phyloP scores from a whole-genome alignment of 768 basidiomycete species.

The Mycena alexandri region DNA sequence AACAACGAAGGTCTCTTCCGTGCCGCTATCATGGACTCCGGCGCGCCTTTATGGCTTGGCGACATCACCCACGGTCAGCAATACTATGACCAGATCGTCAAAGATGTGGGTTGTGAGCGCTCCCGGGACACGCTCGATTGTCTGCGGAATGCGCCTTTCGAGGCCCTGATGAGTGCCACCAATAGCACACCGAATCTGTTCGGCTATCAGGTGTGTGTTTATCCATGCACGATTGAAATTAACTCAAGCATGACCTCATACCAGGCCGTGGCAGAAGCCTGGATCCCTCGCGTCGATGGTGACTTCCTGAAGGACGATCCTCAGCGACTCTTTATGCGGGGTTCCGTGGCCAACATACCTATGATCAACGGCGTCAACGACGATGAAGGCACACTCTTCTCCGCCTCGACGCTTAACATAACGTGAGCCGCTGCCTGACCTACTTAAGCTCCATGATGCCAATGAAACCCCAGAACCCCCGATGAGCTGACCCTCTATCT shows the following conservation, averaged over 20 bases:
- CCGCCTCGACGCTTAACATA: slow-evolving; percentile 41
- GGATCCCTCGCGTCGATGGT: slow-evolving; percentile 41
- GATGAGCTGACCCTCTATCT: slow-evolving; percentile 7
- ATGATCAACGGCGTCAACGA: slow-evolving; percentile 51
- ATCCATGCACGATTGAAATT: not conserved
- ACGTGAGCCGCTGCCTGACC: slow-evolving; percentile 32
- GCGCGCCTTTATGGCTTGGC: slow-evolving; percentile 50
- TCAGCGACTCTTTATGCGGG: slow-evolving; percentile 40
- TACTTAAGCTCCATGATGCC: not conserved
- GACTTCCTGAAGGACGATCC: slow-evolving; percentile 44
- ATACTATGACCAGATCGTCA: slow-evolving; percentile 57
- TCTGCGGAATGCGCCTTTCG: slow-evolving; percentile 53
- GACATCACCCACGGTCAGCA: slow-evolving; percentile 48
- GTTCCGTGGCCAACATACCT: slow-evolving; percentile 48
- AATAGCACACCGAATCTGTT: slow-evolving; percentile 45
- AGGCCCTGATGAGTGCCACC: slow-evolving; percentile 45
- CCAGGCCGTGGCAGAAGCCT: slow-evolving; percentile 21
- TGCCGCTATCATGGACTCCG: slow-evolving; percentile 61
- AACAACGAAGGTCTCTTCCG: slow-evolving; percentile 54
- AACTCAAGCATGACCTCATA: not conserved
- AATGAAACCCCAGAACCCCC: slow-evolving; percentile 3
- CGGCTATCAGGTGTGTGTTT: slow-evolving; percentile 41
- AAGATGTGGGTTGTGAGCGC: slow-evolving; percentile 50
- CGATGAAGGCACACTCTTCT: slow-evolving; percentile 54
- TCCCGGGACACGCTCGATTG: slow-evolving; percentile 56